A percentile compares a stretch with the other conserved stretches of the same genome.
Evolutionary conservation across 176 grass and related monocot genomes (phyloP).

Genomic region (Chloris gayana): DNA sequence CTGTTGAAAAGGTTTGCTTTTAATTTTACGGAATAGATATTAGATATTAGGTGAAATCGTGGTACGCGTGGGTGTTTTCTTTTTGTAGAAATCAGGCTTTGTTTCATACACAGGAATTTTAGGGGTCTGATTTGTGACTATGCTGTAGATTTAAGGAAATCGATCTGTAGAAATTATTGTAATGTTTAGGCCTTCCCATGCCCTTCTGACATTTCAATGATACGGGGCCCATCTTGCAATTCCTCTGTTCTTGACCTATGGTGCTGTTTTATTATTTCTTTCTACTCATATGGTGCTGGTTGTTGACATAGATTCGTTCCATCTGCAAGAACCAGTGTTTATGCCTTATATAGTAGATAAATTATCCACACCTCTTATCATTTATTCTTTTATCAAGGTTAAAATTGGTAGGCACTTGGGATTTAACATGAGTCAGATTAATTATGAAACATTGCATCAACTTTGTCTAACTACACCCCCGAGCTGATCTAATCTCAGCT

Average conservation of each 20-base stretch:
- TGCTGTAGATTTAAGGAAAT: background rate
- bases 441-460: constrained; percentile 4
- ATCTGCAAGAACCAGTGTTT: constrained; percentile 21
- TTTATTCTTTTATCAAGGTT: background rate
- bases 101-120: background rate
- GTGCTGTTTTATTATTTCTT: no score
- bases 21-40: background rate
- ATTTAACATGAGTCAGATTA: background rate
- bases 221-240: background rate
- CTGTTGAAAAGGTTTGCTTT: background rate
- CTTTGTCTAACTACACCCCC: constrained; percentile 3
- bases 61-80: background rate
- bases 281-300: no score
- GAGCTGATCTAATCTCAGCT: constrained; percentile 22
- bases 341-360: constrained; percentile 12
- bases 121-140: background rate
- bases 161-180: background rate
- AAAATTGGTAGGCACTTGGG: background rate
- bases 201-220: background rate
- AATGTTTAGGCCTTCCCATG: background rate
- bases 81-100: background rate
- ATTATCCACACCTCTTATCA: background rate
- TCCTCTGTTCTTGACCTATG: background rate
- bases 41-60: background rate
- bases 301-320: background rate